Percentiles rank a stretch among this genome's conserved stretches.
phyloP scores from a whole-genome alignment of 768 basidiomycete genomes.

The Lactifluus piperatus region DNA sequence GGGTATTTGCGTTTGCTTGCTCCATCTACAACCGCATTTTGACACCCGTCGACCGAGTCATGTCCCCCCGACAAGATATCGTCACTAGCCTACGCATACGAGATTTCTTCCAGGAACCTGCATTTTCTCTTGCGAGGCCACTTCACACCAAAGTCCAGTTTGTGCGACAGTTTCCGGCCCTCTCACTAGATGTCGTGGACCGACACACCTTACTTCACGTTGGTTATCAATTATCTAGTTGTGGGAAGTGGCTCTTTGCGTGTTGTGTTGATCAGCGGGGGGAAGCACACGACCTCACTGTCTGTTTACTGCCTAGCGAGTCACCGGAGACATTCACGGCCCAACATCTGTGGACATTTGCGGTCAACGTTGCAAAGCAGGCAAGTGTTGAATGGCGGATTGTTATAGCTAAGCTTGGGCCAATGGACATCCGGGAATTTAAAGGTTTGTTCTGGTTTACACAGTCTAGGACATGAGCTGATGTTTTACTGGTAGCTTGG shows the following conservation, averaged over 20 bases:
- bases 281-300: conserved; percentile 59
- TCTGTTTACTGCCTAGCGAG: conserved; percentile 53
- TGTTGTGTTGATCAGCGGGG: conserved; percentile 71
- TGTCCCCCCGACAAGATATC: conserved; percentile 47
- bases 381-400: conserved; percentile 77
- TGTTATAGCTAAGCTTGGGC: conserved; percentile 60
- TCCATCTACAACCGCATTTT: conserved; percentile 68
- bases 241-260: conserved; percentile 72
- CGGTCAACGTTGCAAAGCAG: conserved; percentile 46
- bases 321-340: conserved; percentile 43
- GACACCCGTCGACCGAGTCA: conserved; percentile 48
- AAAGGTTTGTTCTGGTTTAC: conserved; percentile 40
- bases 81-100: conserved; percentile 33
- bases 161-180: conserved; percentile 31
- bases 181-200: conserved; percentile 43
- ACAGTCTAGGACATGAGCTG: neutral
- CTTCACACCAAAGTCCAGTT: conserved; percentile 30
- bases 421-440: conserved; percentile 49
- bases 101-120: conserved; percentile 54
- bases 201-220: conserved; percentile 64
- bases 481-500: conserved; percentile 51
- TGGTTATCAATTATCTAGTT: conserved; percentile 57
- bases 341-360: conserved; percentile 64
- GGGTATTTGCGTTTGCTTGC: conserved; percentile 43
- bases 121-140: conserved; percentile 52